phyloP scores from a whole-genome alignment of 148 eudicot species.

The Selenicereus undatus region DNA sequence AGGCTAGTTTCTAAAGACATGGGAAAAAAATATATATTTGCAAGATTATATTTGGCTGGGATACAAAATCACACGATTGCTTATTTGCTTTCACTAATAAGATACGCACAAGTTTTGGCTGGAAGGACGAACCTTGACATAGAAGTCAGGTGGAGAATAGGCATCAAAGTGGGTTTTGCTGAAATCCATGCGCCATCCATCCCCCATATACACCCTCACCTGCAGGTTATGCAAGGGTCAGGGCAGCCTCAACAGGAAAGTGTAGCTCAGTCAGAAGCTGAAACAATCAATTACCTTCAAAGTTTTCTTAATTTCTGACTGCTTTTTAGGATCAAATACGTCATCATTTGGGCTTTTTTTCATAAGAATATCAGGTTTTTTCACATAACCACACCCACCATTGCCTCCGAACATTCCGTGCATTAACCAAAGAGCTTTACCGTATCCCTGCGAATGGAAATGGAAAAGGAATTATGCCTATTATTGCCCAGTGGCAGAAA shows the following conservation, averaged over 20 bases:
- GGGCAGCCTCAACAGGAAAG: not conserved
- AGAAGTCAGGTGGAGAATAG: slow-evolving; percentile 61
- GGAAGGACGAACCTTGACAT: slow-evolving; percentile 34
- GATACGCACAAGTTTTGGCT: not conserved
- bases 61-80: too few species aligned
- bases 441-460: slow-evolving; percentile 34
- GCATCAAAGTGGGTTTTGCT: slow-evolving; percentile 44
- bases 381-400: slow-evolving; percentile 60
- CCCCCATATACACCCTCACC: slow-evolving; percentile 50
- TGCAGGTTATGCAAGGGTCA: not conserved
- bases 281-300: slow-evolving; percentile 32
- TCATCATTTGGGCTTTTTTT: slow-evolving; percentile 20
- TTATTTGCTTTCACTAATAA: too few species aligned
- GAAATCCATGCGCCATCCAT: slow-evolving; percentile 55
- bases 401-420: slow-evolving; percentile 58
- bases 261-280: not conserved
- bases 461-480: not conserved
- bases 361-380: slow-evolving; percentile 45
- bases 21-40: too few species aligned
- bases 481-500: not conserved
- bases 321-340: slow-evolving; percentile 40
- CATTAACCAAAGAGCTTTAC: slow-evolving; percentile 52
- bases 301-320: slow-evolving; percentile 33
- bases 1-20: too few species aligned
- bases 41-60: too few species aligned